These are phyloP conservation scores for Talaromyces sp. DNA, from an alignment of 2,329 filamentous ascomycete genomes.

Conservation along the genomic window DNA sequence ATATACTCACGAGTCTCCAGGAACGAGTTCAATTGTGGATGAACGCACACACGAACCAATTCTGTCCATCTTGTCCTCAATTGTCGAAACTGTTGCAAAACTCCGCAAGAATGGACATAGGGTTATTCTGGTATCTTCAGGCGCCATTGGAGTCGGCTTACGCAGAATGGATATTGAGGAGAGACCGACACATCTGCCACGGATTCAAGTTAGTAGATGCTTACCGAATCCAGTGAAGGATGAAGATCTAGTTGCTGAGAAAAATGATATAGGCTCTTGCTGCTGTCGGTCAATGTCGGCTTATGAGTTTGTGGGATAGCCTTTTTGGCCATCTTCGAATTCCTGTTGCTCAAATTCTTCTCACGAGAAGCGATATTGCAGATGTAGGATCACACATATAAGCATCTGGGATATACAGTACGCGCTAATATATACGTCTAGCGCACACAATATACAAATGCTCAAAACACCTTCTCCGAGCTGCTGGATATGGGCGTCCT, in stretches of 20 bases:
- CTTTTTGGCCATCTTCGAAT: constrained; percentile 82
- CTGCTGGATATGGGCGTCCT: constrained; percentile 92
- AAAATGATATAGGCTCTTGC: constrained; percentile 62
- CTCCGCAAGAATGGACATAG: constrained; percentile 85
- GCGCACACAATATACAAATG: constrained; percentile 91
- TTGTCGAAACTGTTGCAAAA: constrained; percentile 88
- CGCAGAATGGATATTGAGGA: constrained; percentile 83
- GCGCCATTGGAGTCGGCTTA: constrained; percentile 90
- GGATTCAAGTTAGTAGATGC: constrained; percentile 62
- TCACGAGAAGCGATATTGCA: constrained; percentile 93
- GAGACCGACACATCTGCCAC: constrained; percentile 82
- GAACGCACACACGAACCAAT: constrained; percentile 92
- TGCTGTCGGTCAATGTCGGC: constrained; percentile 89
- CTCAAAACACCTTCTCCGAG: constrained; percentile 89
- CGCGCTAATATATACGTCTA: constrained; percentile 31
- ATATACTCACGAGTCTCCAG: constrained; percentile 44
- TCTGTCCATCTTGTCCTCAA: constrained; percentile 81
- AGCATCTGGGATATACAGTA: background rate
- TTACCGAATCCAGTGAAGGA: background rate
- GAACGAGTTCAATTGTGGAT: constrained; percentile 97
- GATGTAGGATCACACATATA: constrained; percentile 56
- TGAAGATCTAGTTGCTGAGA: background rate
- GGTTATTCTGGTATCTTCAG: constrained; percentile 94
- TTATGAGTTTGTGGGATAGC: constrained; percentile 94
- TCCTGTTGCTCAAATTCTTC: constrained; percentile 87